These are phyloP conservation scores for Abrus precatorius DNA, from an alignment of 306 rosid species.

Conservation along the genomic window DNA sequence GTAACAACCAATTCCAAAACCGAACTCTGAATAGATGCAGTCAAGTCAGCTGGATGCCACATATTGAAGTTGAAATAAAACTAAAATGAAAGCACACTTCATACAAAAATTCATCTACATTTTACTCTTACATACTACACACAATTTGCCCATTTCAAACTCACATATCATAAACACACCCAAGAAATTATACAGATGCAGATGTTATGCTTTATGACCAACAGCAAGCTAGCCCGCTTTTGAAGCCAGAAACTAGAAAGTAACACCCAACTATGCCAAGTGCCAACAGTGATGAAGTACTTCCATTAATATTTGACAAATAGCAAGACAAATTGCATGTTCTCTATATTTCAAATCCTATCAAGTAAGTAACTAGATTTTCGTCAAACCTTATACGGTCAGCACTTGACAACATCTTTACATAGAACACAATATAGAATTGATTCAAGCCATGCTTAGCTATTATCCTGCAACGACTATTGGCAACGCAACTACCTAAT, in stretches of 20 bases:
- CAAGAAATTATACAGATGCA: neutral
- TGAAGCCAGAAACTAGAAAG: conserved; percentile 7
- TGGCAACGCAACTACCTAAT: neutral
- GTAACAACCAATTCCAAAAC: conserved; percentile 23
- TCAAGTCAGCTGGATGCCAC: neutral
- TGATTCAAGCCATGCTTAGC: neutral
- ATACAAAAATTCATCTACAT: neutral
- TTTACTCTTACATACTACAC: neutral
- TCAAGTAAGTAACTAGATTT: neutral
- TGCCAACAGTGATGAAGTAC: neutral
- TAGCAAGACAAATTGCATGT: neutral
- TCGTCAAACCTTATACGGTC: neutral
- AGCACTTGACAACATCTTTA: conserved; percentile 2
- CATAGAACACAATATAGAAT: neutral
- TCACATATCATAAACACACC: conserved; percentile 15
- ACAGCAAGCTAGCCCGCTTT: neutral
- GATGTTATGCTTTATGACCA: neutral
- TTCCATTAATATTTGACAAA: neutral
- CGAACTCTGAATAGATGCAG: neutral
- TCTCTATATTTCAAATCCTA: neutral
- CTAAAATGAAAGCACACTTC: conserved; percentile 26
- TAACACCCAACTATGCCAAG: neutral
- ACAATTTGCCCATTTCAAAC: neutral
- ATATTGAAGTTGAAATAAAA: conserved; percentile 14
- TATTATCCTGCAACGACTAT: neutral